phyloP scores from a whole-genome alignment of 257 asterid species.

The Nicotiana sylvestris region DNA sequence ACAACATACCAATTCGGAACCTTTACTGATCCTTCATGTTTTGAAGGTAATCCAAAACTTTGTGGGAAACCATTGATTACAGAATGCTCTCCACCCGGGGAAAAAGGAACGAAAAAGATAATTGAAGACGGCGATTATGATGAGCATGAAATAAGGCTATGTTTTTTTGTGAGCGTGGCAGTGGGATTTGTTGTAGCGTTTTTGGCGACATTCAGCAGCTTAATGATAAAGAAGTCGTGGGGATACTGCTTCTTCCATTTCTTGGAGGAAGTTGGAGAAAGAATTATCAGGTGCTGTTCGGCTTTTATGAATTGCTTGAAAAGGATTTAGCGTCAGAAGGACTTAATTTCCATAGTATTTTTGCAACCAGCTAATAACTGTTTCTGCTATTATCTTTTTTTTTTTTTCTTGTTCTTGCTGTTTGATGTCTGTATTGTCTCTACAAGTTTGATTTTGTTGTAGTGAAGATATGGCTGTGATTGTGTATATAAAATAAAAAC shows the following conservation, averaged over 20 bases:
- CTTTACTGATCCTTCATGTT: conserved; percentile 11
- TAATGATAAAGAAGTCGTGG: not conserved
- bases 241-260: not conserved
- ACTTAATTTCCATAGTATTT: not conserved
- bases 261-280: not conserved
- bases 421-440: not conserved
- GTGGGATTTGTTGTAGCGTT: conserved; percentile 10
- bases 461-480: not conserved
- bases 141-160: not conserved
- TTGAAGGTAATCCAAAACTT: conserved; percentile 10
- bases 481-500: too few relatives aligned
- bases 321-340: not conserved
- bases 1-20: not conserved
- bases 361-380: not conserved
- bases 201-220: conserved; percentile 3
- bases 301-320: not conserved
- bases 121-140: not conserved
- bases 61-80: conserved; percentile 10
- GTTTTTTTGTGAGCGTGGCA: not conserved
- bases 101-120: not conserved
- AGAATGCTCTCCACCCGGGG: not conserved
- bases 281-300: not conserved
- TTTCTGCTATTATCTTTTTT: too few relatives aligned
- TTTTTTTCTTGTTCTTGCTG: not conserved
- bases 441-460: not conserved